A percentile compares a stretch with the other conserved stretches of the same genome.
These are phyloP conservation scores for Solanum paucissectum DNA, from an alignment of 257 asterid species.

Conservation along the genomic window DNA sequence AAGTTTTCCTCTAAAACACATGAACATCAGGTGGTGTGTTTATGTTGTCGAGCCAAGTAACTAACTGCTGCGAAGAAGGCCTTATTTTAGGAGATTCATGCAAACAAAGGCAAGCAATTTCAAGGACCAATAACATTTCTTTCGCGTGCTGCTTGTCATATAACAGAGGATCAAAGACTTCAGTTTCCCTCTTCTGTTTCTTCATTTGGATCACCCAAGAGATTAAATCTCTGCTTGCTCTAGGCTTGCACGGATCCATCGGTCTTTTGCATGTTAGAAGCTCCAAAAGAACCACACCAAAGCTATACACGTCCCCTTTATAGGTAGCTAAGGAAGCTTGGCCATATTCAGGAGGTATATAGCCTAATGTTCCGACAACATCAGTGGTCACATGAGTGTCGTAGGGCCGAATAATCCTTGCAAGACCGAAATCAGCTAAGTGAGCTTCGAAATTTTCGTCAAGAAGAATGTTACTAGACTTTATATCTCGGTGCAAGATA, in stretches of 20 bases:
- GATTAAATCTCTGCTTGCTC: slow-evolving; percentile 47
- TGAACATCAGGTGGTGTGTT: slow-evolving; percentile 12
- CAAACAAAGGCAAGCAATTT: slow-evolving; percentile 62
- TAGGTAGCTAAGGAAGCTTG: slow-evolving; percentile 71
- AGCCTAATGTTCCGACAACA: slow-evolving; percentile 84
- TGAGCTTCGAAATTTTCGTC: slow-evolving; percentile 61
- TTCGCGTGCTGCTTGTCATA: slow-evolving; percentile 36
- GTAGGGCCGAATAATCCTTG: slow-evolving; percentile 66
- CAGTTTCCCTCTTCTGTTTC: slow-evolving; percentile 40
- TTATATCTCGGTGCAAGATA: slow-evolving; percentile 72
- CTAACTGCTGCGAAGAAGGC: slow-evolving; percentile 51
- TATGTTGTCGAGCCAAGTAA: slow-evolving; percentile 56
- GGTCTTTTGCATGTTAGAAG: slow-evolving; percentile 85
- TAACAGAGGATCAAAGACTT: slow-evolving; percentile 54
- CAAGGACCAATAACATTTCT: slow-evolving; percentile 46
- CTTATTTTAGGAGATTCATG: slow-evolving; percentile 54
- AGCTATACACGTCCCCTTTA: slow-evolving; percentile 81
- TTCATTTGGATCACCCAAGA: slow-evolving; percentile 58
- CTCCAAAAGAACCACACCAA: slow-evolving; percentile 88
- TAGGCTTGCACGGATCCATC: slow-evolving; percentile 70
- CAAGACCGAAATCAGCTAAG: slow-evolving; percentile 81
- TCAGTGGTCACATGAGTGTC: slow-evolving; percentile 81
- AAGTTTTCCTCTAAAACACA: neutral
- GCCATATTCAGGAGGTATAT: slow-evolving; percentile 84
- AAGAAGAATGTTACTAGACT: slow-evolving; percentile 69